Conservation (phyloP, 345 rosid genomes). For the Iberis pinnata region DNA sequence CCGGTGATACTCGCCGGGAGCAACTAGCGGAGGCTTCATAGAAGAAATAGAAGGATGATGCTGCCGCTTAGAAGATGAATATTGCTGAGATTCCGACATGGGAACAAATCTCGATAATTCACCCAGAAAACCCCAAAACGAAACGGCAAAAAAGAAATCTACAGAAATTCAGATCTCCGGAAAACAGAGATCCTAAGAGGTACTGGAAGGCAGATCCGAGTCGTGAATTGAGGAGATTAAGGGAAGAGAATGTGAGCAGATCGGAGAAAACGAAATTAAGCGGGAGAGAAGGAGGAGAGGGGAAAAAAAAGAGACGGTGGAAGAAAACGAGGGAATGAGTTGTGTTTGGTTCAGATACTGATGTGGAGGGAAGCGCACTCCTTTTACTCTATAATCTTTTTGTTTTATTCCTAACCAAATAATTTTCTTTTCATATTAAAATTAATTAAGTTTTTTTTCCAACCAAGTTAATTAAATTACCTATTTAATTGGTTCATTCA, state of each 20-base stretch:
- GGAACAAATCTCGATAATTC: conserved; percentile 15
- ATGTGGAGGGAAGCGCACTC: conserved; percentile 44
- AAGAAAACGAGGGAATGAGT: conserved; percentile 46
- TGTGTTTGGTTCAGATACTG: conserved; percentile 69
- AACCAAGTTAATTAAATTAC: not conserved
- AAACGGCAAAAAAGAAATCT: conserved; percentile 11
- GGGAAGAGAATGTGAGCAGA: conserved; percentile 37
- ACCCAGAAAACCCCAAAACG: conserved; percentile 8
- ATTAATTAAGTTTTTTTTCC: not conserved
- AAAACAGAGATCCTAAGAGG: conserved; percentile 16
- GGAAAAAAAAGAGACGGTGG: conserved; percentile 39
- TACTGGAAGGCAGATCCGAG: conserved; percentile 17
- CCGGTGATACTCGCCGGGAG: conserved; percentile 69
- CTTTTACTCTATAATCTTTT: not conserved
- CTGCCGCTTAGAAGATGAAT: conserved; percentile 38
- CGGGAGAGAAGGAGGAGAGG: conserved; percentile 32
- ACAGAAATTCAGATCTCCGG: conserved; percentile 14
- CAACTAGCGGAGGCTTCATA: conserved; percentile 60
- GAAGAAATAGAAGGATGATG: conserved; percentile 45
- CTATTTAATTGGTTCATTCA: too few relatives aligned
- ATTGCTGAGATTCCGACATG: conserved; percentile 48
- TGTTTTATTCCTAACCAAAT: not conserved
- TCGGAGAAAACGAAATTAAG: conserved; percentile 38
- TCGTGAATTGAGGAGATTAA: conserved; percentile 2
- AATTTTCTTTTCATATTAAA: not conserved